Conservation (phyloP, 208 protist species). For the Willaertia magna region DNA sequence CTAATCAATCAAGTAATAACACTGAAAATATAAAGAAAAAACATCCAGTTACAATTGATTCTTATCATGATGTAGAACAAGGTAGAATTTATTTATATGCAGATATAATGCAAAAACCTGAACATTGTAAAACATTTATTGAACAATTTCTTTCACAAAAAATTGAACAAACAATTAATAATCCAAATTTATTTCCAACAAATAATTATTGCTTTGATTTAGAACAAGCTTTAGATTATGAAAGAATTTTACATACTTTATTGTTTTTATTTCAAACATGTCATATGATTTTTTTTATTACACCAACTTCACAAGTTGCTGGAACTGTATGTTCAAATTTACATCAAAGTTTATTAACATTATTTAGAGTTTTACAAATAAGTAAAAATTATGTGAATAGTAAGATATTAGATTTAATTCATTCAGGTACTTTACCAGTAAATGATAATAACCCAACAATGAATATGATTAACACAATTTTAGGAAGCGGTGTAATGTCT, state of each 20-base stretch:
- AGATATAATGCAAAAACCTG: not conserved
- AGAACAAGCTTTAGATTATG: not conserved
- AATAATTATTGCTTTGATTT: not conserved
- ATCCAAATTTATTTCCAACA: not conserved
- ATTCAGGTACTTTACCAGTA: not conserved
- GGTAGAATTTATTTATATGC: not conserved
- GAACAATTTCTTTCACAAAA: not conserved
- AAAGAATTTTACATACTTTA: not conserved
- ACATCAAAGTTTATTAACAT: not conserved
- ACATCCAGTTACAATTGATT: not conserved
- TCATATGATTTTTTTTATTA: not conserved
- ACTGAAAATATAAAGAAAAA: not conserved
- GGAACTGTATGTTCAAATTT: not conserved
- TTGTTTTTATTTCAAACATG: conserved; percentile 5
- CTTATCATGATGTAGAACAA: not conserved
- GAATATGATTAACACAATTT: not conserved
- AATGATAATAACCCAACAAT: not conserved
- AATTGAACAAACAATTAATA: not conserved
- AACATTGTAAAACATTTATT: not conserved
- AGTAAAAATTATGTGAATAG: not conserved
- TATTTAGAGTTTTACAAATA: not conserved
- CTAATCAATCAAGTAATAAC: not conserved
- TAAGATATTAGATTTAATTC: not conserved
- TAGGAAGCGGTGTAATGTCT: not conserved
- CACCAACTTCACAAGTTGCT: not conserved